phyloP scores from a whole-genome alignment of 257 asterid species.

The Thymus mandschuricus region DNA sequence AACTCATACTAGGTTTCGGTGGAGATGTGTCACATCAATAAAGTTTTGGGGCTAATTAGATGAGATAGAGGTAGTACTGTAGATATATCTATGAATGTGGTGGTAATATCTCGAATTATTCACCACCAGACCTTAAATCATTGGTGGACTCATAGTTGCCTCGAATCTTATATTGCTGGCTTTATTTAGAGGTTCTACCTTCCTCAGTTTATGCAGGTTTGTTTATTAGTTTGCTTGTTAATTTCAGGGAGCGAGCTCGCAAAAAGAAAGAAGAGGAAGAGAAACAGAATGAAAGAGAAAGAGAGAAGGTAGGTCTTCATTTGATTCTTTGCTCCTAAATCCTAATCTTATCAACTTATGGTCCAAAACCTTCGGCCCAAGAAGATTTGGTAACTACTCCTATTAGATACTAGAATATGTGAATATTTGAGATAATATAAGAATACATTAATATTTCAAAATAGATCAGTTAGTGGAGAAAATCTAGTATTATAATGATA shows the following conservation, averaged over 20 bases:
- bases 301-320: slow-evolving; percentile 69
- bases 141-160: neutral
- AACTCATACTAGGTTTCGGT: no score
- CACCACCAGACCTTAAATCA: slow-evolving; percentile 8
- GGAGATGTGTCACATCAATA: no score
- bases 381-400: no score
- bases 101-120: slow-evolving; percentile 3
- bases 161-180: neutral
- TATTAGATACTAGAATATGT: no score
- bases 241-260: slow-evolving; percentile 84
- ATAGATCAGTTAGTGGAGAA: no score
- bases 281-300: slow-evolving; percentile 78
- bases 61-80: no score
- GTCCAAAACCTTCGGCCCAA: no score
- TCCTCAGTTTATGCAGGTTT: neutral
- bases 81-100: slow-evolving; percentile 6
- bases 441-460: no score
- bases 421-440: no score
- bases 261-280: slow-evolving; percentile 98
- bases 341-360: slow-evolving; percentile 9
- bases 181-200: neutral
- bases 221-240: slow-evolving; percentile 11
- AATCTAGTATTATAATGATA: no score
- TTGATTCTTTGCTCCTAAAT: slow-evolving; percentile 1
- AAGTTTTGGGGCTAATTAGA: no score